Evolutionary conservation across 345 rosid species (phyloP).

Genomic region (Euclidium syriacum): DNA sequence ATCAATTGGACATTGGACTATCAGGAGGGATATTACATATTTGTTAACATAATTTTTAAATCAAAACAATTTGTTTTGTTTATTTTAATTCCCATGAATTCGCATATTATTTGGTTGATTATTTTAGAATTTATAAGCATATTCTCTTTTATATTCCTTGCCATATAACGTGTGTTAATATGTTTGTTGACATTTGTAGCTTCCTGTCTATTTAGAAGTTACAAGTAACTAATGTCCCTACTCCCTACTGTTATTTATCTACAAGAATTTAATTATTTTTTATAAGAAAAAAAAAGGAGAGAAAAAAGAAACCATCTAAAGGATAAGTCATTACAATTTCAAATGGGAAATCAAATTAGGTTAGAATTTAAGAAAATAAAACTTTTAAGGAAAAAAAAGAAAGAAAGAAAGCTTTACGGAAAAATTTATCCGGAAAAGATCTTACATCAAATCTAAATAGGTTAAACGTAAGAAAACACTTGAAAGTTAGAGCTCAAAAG

Average conservation of each 20-base stretch:
- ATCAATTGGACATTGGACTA: no score
- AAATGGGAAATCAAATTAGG: no score
- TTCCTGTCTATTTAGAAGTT: not conserved
- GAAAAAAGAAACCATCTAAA: no score
- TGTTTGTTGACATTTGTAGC: slow-evolving; percentile 1
- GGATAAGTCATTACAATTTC: no score
- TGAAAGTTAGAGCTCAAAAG: no score
- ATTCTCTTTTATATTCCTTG: slow-evolving; percentile 17
- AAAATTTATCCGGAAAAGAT: no score
- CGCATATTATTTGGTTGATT: slow-evolving; percentile 19
- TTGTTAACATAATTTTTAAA: not conserved
- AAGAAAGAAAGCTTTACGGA: no score
- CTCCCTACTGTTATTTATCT: not conserved
- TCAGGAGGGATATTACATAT: not conserved
- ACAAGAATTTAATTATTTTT: not conserved
- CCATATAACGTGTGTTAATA: slow-evolving; percentile 4
- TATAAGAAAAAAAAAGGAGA: no score
- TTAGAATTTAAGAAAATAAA: no score
- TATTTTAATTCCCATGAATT: not conserved
- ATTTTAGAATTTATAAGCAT: slow-evolving; percentile 9
- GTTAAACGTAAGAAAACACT: no score
- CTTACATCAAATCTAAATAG: no score
- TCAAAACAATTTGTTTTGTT: not conserved
- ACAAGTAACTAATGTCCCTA: slow-evolving; percentile 10
- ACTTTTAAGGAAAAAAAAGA: no score